Base-by-base conservation (phyloP, 2,329 filamentous ascomycete genomes). In the Aspergillus candidus region DNA sequence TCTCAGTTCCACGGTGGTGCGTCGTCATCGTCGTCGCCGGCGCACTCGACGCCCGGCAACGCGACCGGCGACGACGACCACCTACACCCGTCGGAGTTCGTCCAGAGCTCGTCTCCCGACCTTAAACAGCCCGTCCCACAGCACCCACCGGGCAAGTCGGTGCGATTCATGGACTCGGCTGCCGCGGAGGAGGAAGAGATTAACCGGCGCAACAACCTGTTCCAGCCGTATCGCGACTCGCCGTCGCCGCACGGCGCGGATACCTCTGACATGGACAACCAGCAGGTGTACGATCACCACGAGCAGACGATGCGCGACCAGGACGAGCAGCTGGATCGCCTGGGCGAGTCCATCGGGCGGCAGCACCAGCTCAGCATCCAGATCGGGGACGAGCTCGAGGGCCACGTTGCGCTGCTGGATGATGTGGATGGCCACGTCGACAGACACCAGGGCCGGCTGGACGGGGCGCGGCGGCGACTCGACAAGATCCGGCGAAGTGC, bases 381-480 rank as follows among this genome's bases (percentile, higher is more conserved):
- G 71, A 97, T 98, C 59, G 91, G 93, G 27, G 87, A 96, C 64
- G 93, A 98, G 74, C 76, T 98, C 31, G 93, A 97, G 57, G 84
- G 82, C 55, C 93, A 98, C 59, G 86, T 94, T 32, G 77, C 84
- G 55, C 75, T 98, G 74, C 74, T 98, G 27, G 91, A 96, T 63
- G 91, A 95, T 58, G 82, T 94, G 35, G 93, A 97, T 61, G 78
- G 78, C 35, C 78, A 84, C 14, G 86, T 90, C 6, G 89, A 95
- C 63, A 74, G 90, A 46, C 90, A 97, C 69, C 79, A 84, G 63
- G 74, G 73, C 18, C 81, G 86, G 39, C 73, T 98, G 40, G 80
- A 89, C 53, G 75, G 87, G 8, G 93, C 91, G 29, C 78, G 81
- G 56, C 79, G 78, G 53, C 76, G 83, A 54, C 71, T 98, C 49